Percentiles rank a stretch among this genome's conserved stretches.
Conservation (phyloP, 1,139 yeast species). For the Kodamaea ohmeri region DNA sequence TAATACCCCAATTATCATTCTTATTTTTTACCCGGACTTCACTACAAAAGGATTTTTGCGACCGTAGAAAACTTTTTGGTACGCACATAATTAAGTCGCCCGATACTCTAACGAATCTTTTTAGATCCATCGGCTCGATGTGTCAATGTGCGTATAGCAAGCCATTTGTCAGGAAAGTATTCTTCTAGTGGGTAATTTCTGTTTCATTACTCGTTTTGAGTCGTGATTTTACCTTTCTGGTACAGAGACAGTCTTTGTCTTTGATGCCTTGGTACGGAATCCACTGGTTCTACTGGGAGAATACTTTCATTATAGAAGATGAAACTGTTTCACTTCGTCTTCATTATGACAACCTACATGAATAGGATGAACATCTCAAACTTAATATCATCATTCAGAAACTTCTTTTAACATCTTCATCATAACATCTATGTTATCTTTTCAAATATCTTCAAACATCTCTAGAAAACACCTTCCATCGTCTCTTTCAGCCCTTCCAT, state of each 20-base stretch:
- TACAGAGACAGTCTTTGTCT: constrained; percentile 12
- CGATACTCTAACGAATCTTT: constrained; percentile 27
- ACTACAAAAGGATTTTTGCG: neutral
- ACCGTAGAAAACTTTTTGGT: constrained; percentile 2
- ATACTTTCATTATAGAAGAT: neutral
- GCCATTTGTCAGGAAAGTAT: neutral
- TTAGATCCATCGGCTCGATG: constrained; percentile 46
- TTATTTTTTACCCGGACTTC: constrained; percentile 16
- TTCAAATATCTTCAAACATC: too few relatives aligned
- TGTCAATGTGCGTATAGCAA: constrained; percentile 49
- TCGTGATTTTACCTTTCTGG: neutral
- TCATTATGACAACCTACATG: constrained; percentile 4
- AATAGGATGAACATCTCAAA: neutral
- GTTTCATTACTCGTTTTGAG: constrained; percentile 6
- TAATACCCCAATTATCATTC: too few relatives aligned
- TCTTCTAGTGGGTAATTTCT: constrained; percentile 4
- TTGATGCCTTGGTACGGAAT: constrained; percentile 2
- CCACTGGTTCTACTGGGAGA: constrained; percentile 4
- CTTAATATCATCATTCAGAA: too few relatives aligned
- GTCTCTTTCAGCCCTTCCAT: too few relatives aligned
- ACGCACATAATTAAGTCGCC: constrained; percentile 49
- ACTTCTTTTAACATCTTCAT: too few relatives aligned
- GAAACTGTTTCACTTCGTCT: neutral
- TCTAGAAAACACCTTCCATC: too few relatives aligned
- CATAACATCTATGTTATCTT: too few relatives aligned